A percentile compares a stretch with the other conserved stretches of the same genome.
Evolutionary conservation across 345 rosid species (phyloP).

Genomic region (Murraya koenigii): DNA sequence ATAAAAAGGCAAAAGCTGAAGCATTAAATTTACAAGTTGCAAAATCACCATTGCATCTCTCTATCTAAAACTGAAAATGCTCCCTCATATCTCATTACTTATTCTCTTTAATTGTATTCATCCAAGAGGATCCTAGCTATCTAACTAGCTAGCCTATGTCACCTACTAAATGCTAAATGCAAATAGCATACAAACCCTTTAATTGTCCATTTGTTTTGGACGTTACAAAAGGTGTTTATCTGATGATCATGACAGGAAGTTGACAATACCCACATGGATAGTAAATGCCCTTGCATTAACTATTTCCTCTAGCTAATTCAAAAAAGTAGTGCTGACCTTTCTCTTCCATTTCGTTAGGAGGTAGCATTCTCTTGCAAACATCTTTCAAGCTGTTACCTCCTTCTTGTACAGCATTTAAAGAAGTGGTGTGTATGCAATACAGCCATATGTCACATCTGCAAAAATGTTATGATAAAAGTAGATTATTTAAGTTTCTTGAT

Average conservation of each 20-base stretch:
- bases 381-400: background rate
- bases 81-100: background rate
- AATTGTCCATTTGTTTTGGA: background rate
- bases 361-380: background rate
- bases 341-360: too few species aligned
- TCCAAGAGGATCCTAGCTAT: background rate
- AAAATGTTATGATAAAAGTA: background rate
- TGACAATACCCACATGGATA: constrained; percentile 26
- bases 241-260: constrained; percentile 13
- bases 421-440: too few species aligned
- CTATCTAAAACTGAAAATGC: background rate
- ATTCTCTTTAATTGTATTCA: background rate
- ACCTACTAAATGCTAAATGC: background rate
- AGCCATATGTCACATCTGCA: too few species aligned
- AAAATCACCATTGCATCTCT: background rate
- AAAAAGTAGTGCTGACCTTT: background rate
- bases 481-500: background rate
- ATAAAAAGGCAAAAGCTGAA: constrained; percentile 12
- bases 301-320: background rate
- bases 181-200: background rate
- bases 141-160: background rate
- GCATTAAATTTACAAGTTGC: constrained; percentile 8
- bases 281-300: constrained; percentile 20
- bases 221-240: constrained; percentile 9
- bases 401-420: background rate